Evolutionary conservation across 2,329 filamentous ascomycete species (phyloP).

Genomic region (Claviceps purpurea): DNA sequence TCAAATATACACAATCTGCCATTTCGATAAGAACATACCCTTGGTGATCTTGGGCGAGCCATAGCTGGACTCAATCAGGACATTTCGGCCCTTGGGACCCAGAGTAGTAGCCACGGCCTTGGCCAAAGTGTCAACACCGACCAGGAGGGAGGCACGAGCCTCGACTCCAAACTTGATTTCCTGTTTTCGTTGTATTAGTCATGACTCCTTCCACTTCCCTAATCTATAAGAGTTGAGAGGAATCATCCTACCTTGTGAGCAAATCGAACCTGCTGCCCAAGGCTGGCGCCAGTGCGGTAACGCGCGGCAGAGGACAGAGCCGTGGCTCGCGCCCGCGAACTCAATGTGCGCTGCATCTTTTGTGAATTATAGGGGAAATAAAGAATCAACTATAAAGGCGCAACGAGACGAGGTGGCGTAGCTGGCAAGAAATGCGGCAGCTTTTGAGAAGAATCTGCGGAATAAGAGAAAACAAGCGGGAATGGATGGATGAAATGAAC

Average conservation of each 20-base stretch:
- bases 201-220: too few relatives aligned
- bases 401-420: slow-evolving; percentile 14
- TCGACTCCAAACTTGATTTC: slow-evolving; percentile 98
- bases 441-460: slow-evolving; percentile 3
- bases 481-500: slow-evolving; percentile 4
- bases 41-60: slow-evolving; percentile 99
- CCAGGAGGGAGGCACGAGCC: slow-evolving; percentile 73
- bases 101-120: slow-evolving; percentile 93
- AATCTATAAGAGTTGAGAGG: not conserved
- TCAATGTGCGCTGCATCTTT: slow-evolving; percentile 91
- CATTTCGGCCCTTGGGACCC: slow-evolving; percentile 95
- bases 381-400: slow-evolving; percentile 11
- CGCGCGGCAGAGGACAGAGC: slow-evolving; percentile 60
- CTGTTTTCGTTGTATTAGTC: slow-evolving; percentile 29
- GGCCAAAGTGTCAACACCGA: slow-evolving; percentile 92
- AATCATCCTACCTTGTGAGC: slow-evolving; percentile 72
- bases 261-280: slow-evolving; percentile 85
- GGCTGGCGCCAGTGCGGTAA: slow-evolving; percentile 48
- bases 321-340: slow-evolving; percentile 66
- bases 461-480: slow-evolving; percentile 2
- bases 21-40: slow-evolving; percentile 37
- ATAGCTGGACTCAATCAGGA: slow-evolving; percentile 95
- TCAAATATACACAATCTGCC: slow-evolving; percentile 16
- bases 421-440: slow-evolving; percentile 6
- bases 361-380: slow-evolving; percentile 19